phyloP scores from a whole-genome alignment of 2,329 filamentous ascomycete species.

The Colletotrichum spaethianum region DNA sequence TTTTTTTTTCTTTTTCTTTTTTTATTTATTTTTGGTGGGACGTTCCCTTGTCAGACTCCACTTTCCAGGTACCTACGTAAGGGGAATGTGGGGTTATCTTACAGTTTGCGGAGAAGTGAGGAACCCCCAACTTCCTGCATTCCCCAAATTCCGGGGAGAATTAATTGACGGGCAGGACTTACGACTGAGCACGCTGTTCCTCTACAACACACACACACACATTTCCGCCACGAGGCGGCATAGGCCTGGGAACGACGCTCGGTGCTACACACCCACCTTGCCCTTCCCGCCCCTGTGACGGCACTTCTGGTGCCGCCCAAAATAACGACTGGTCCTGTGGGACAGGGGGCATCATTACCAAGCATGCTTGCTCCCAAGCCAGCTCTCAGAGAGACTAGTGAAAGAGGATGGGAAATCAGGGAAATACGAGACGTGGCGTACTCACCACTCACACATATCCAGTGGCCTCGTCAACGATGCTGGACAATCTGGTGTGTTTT shows the following conservation, averaged over 20 bases:
- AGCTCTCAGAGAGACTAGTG: neutral
- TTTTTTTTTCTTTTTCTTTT: neutral
- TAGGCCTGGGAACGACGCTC: slow-evolving; percentile 1
- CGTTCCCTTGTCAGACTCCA: slow-evolving; percentile 13
- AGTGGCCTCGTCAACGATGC: slow-evolving; percentile 19
- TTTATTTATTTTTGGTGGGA: neutral
- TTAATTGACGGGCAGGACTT: neutral
- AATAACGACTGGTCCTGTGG: slow-evolving; percentile 7
- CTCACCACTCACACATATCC: slow-evolving; percentile 20
- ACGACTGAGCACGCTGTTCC: neutral
- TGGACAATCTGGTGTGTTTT: neutral
- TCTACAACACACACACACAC: neutral
- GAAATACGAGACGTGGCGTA: slow-evolving; percentile 5
- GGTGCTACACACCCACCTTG: slow-evolving; percentile 1
- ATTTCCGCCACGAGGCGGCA: slow-evolving; percentile 26
- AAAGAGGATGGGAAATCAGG: neutral
- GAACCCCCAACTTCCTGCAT: slow-evolving; percentile 28
- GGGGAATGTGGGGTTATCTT: slow-evolving; percentile 35
- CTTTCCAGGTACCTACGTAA: slow-evolving; percentile 18
- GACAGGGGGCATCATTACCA: slow-evolving; percentile 23
- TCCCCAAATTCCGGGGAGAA: slow-evolving; percentile 32
- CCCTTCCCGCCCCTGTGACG: slow-evolving; percentile 8
- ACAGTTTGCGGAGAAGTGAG: slow-evolving; percentile 35
- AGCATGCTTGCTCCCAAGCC: slow-evolving; percentile 5
- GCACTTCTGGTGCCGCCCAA: slow-evolving; percentile 10